Conservation (phyloP, 176 grass and related monocot genomes). For the Lolium perenne region DNA sequence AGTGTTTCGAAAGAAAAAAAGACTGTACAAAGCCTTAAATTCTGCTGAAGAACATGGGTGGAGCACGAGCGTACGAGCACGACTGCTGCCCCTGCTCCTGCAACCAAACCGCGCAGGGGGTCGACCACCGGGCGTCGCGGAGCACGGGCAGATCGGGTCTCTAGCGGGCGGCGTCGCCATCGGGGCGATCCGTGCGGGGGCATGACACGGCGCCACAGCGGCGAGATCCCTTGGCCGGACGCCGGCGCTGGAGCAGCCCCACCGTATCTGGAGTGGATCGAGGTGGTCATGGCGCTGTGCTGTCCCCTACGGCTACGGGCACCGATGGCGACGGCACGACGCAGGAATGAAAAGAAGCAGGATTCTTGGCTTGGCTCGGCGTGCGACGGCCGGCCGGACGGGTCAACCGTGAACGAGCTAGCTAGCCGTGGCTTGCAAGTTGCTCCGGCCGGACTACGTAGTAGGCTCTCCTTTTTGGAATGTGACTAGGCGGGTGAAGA, state of each 20-base stretch:
- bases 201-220: neutral
- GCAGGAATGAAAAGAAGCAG: neutral
- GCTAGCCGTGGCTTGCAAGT: neutral
- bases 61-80: neutral
- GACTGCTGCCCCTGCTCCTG: neutral
- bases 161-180: neutral
- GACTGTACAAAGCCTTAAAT: neutral
- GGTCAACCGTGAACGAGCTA: neutral
- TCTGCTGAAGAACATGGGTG: neutral
- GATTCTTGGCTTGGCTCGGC: neutral
- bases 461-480: neutral
- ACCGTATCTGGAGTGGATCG: slow-evolving; percentile 40
- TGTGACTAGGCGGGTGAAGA: neutral
- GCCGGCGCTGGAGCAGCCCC: slow-evolving; percentile 3
- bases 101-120: neutral
- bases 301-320: slow-evolving; percentile 20
- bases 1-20: too few species aligned
- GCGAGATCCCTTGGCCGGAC: slow-evolving; percentile 33
- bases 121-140: neutral
- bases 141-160: slow-evolving; percentile 38
- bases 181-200: neutral
- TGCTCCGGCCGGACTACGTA: neutral
- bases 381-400: neutral
- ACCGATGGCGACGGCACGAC: slow-evolving; percentile 37
- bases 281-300: neutral